Conservation (phyloP, 2,329 filamentous ascomycete genomes). For the Raffaelea ambrosiae region DNA sequence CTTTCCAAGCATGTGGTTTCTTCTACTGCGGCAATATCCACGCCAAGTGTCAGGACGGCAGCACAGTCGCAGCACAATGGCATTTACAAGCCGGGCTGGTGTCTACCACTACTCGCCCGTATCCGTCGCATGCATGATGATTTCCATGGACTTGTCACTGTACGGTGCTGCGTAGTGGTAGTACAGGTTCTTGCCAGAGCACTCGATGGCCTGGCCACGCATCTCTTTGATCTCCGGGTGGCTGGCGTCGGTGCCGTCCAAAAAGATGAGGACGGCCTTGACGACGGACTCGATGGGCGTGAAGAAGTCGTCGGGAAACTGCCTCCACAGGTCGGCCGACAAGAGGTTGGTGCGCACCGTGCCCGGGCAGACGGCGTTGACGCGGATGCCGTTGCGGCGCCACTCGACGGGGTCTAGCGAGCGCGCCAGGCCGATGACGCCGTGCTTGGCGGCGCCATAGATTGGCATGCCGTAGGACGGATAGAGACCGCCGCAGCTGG, state of each 20-base stretch:
- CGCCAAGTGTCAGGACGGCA: too few relatives aligned
- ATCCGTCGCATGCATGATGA: constrained; percentile 4
- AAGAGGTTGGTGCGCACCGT: constrained; percentile 19
- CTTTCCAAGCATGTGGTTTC: too few relatives aligned
- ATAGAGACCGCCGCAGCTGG: constrained; percentile 21
- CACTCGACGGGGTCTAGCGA: constrained; percentile 16
- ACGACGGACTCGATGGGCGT: constrained; percentile 13
- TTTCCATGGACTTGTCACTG: constrained; percentile 5
- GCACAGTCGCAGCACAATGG: too few relatives aligned
- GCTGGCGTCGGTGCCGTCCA: constrained; percentile 1
- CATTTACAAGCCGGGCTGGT: too few relatives aligned
- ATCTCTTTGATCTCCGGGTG: constrained; percentile 2
- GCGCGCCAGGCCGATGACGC: constrained; percentile 24
- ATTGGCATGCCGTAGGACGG: constrained; percentile 16
- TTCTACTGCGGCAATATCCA: too few relatives aligned
- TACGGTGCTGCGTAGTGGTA: constrained; percentile 5
- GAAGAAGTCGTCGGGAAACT: constrained; percentile 21
- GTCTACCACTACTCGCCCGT: constrained; percentile 7
- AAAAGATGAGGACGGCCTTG: constrained; percentile 4
- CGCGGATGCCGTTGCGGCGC: constrained; percentile 19
- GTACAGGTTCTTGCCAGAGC: constrained; percentile 3
- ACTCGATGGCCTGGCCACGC: constrained; percentile 7
- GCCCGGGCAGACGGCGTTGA: constrained; percentile 21
- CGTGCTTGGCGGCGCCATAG: constrained; percentile 24
- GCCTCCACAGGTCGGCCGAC: constrained; percentile 17